Conservation (phyloP, 768 basidiomycete species). For the Sarcomyxa edulis region DNA sequence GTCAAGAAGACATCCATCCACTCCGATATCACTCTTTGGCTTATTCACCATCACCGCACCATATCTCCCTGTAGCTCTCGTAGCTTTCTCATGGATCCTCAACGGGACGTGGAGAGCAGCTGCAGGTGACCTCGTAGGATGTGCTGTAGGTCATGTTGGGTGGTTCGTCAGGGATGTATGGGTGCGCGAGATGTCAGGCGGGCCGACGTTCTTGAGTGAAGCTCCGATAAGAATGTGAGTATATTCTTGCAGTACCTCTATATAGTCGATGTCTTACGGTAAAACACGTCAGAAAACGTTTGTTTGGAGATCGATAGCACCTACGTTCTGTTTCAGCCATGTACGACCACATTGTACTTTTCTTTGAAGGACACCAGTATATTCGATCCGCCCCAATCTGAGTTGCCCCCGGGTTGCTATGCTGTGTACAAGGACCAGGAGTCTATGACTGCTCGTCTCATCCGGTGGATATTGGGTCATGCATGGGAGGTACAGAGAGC, state of each 20-base stretch:
- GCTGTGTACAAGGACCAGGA: no score
- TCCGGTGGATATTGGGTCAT: no score
- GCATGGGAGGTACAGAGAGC: no score
- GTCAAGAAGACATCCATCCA: slow-evolving; percentile 91
- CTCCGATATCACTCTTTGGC: slow-evolving; percentile 95
- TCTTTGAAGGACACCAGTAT: neutral
- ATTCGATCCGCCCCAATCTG: no score
- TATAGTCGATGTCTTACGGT: neutral
- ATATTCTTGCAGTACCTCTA: neutral
- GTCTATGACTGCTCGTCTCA: no score
- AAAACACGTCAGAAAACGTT: slow-evolving; percentile 42
- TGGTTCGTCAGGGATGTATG: slow-evolving; percentile 87
- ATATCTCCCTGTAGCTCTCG: slow-evolving; percentile 89
- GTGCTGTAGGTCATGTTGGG: slow-evolving; percentile 81
- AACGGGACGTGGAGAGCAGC: slow-evolving; percentile 84
- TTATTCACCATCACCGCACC: slow-evolving; percentile 93
- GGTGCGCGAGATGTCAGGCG: slow-evolving; percentile 83
- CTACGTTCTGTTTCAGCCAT: no score
- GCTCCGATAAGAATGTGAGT: slow-evolving; percentile 69
- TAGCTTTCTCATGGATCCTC: slow-evolving; percentile 79
- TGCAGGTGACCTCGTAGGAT: slow-evolving; percentile 76
- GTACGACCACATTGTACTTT: neutral
- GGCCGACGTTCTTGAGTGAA: slow-evolving; percentile 65
- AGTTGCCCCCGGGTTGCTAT: no score
- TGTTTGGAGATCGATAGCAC: slow-evolving; percentile 57